Evolutionary conservation across 495 filamentous ascomycete species (phyloP).

Genomic region (Aspergillus homomorphus): DNA sequence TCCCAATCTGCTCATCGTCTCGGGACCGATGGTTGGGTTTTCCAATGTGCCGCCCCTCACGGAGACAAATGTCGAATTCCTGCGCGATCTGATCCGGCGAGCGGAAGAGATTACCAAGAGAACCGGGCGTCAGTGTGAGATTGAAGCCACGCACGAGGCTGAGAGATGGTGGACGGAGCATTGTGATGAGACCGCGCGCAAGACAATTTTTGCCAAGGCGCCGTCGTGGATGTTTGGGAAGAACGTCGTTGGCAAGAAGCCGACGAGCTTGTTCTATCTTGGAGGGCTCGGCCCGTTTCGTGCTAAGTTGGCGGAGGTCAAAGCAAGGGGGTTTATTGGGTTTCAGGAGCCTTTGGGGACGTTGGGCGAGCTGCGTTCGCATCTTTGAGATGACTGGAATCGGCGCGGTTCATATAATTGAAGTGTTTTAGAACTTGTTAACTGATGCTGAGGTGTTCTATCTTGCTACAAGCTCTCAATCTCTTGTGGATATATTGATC

Average conservation of each 20-base stretch:
- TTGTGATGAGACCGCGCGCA: slow-evolving; percentile 29
- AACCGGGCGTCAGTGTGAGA: slow-evolving; percentile 2
- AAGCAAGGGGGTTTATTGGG: background rate
- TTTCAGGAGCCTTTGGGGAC: background rate
- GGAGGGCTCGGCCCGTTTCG: slow-evolving; percentile 18
- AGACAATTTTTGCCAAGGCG: slow-evolving; percentile 40
- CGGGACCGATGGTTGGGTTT: slow-evolving; percentile 43
- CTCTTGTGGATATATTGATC: no score
- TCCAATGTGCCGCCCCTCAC: slow-evolving; percentile 43
- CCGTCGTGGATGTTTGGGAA: slow-evolving; percentile 25
- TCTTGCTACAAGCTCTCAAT: no score
- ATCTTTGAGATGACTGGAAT: no score
- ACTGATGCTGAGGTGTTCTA: no score
- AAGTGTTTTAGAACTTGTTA: no score
- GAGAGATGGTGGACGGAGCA: slow-evolving; percentile 44
- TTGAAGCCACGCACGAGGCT: slow-evolving; percentile 42
- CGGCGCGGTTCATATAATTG: no score
- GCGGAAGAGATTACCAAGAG: slow-evolving; percentile 34
- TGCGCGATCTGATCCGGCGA: slow-evolving; percentile 7
- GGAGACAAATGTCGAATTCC: slow-evolving; percentile 39
- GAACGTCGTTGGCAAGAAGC: slow-evolving; percentile 40
- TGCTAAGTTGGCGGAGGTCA: slow-evolving; percentile 3
- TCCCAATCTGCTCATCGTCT: slow-evolving; percentile 34
- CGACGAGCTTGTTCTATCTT: slow-evolving; percentile 11
- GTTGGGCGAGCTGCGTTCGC: background rate